These are phyloP conservation scores for Chloropicon primus DNA, from an alignment of 139 green algal genomes.

Conservation along the genomic window DNA sequence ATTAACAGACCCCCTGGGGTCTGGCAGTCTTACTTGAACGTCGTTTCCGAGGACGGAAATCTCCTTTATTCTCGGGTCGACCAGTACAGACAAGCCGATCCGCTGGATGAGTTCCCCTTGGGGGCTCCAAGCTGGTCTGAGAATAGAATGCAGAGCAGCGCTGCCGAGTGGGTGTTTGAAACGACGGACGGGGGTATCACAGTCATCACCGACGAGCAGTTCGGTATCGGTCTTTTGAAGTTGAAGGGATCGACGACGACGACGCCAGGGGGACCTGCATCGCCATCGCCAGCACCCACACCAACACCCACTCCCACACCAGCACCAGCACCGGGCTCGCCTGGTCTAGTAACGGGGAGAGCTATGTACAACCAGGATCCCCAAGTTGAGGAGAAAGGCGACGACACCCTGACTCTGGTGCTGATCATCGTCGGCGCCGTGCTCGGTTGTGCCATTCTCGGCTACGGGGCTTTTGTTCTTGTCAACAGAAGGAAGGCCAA, in stretches of 20 bases:
- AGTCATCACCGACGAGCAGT: not conserved
- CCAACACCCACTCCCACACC: not conserved
- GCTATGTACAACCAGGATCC: too few species aligned
- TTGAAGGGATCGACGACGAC: not conserved
- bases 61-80: not conserved
- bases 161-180: not conserved
- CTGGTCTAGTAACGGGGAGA: too few species aligned
- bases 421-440: too few species aligned
- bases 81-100: not conserved
- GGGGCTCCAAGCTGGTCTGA: not conserved
- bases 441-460: too few species aligned
- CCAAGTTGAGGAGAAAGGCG: too few species aligned
- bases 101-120: not conserved
- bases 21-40: not conserved
- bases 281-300: not conserved
- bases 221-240: not conserved
- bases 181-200: not conserved
- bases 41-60: not conserved
- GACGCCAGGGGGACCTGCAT: not conserved
- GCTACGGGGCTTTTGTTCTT: too few species aligned
- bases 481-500: too few species aligned
- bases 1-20: not conserved
- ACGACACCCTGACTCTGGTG: too few species aligned
- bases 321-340: not conserved
- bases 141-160: not conserved